Evolutionary conservation across 345 rosid genomes (phyloP).

Genomic region (Salix suchowensis): DNA sequence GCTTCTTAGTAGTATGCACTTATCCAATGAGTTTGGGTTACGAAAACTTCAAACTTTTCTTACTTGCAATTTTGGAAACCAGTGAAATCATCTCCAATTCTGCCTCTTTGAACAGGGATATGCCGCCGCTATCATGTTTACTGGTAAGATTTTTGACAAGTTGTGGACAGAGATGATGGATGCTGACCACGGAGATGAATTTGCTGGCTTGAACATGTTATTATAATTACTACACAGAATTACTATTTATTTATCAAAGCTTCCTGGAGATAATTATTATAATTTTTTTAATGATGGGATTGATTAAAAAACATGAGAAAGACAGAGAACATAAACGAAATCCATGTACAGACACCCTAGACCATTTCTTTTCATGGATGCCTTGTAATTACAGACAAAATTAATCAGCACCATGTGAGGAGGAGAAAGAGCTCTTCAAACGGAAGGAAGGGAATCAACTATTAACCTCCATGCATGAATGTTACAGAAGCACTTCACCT

Average conservation of each 20-base stretch:
- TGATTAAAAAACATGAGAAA: neutral
- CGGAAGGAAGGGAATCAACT: conserved; percentile 19
- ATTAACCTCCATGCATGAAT: conserved; percentile 1
- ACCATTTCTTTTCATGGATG: conserved; percentile 21
- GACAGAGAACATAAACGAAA: conserved; percentile 18
- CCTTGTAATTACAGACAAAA: conserved; percentile 26
- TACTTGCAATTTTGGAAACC: neutral
- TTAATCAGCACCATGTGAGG: conserved; percentile 41
- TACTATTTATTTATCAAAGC: neutral
- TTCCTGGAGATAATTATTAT: neutral
- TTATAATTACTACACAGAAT: neutral
- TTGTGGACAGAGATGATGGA: neutral
- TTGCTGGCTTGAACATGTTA: neutral
- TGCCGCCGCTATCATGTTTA: neutral
- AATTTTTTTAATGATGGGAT: neutral
- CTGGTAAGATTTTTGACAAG: neutral
- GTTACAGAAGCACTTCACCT: conserved; percentile 5
- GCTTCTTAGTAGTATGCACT: too few relatives aligned
- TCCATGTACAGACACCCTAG: conserved; percentile 39
- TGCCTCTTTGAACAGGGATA: neutral
- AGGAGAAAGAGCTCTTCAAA: conserved; percentile 15
- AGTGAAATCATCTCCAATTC: neutral
- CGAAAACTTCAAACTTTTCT: too few relatives aligned
- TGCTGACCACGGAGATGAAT: neutral
- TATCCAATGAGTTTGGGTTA: too few relatives aligned